Percentiles rank a stretch among this genome's conserved stretches.
Evolutionary conservation across 768 basidiomycete species (phyloP).

Genomic region (Lactarius akahatsu): DNA sequence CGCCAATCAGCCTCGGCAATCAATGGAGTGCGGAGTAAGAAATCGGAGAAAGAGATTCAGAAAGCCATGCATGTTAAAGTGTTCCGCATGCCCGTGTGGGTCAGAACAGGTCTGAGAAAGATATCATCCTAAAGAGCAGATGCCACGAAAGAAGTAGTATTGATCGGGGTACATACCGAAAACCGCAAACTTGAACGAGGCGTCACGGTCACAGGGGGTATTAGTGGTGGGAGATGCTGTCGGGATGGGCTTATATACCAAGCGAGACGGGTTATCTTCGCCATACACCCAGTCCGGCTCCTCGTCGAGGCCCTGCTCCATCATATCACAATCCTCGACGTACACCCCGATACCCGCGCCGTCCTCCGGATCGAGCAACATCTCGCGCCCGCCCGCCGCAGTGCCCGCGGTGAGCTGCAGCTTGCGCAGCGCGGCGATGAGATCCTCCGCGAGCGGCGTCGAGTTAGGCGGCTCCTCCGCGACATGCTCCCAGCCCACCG

Average conservation of each 20-base stretch:
- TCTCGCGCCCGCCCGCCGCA: slow-evolving; percentile 44
- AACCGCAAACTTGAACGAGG: slow-evolving; percentile 9
- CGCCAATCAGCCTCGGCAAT: slow-evolving; percentile 21
- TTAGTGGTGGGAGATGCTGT: slow-evolving; percentile 57
- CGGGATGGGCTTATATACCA: slow-evolving; percentile 51
- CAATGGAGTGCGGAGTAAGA: slow-evolving; percentile 15
- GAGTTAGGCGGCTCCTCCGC: slow-evolving; percentile 88
- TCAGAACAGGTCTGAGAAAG: slow-evolving; percentile 80
- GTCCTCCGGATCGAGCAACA: slow-evolving; percentile 66
- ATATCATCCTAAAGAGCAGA: slow-evolving; percentile 54
- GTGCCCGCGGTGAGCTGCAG: slow-evolving; percentile 50
- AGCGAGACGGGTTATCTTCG: slow-evolving; percentile 44
- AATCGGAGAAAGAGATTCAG: slow-evolving; percentile 41
- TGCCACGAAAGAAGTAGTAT: slow-evolving; percentile 1
- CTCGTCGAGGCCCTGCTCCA: slow-evolving; percentile 34
- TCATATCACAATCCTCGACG: slow-evolving; percentile 68
- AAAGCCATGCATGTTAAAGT: slow-evolving; percentile 57
- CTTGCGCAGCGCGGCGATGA: slow-evolving; percentile 73
- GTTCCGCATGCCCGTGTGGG: slow-evolving; percentile 50
- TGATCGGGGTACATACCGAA: slow-evolving; percentile 28
- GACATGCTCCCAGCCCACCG: slow-evolving; percentile 93
- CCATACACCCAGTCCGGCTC: slow-evolving; percentile 62
- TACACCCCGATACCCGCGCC: slow-evolving; percentile 74
- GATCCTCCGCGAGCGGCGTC: slow-evolving; percentile 80
- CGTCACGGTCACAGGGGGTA: slow-evolving; percentile 33